phyloP scores from a whole-genome alignment of 148 eudicot genomes.

The Cornus controversa region DNA sequence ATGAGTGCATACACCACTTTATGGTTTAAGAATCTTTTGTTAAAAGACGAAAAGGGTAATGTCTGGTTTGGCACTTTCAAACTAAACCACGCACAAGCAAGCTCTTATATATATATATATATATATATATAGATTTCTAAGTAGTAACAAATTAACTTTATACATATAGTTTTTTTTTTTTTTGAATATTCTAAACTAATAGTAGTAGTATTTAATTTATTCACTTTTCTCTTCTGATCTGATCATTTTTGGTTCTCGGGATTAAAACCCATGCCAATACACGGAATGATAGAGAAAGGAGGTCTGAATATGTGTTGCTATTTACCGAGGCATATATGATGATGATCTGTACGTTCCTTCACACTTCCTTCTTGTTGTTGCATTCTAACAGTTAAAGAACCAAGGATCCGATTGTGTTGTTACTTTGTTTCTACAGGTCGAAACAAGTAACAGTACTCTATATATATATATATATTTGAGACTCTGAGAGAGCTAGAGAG shows the following conservation, averaged over 20 bases:
- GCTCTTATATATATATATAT: too few relatives aligned
- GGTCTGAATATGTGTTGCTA: constrained; percentile 1
- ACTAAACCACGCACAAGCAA: background rate
- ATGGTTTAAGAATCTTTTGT: background rate
- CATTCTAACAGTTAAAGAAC: background rate
- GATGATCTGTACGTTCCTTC: background rate
- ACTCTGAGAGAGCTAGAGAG: too few relatives aligned
- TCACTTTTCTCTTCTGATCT: too few relatives aligned
- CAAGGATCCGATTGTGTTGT: background rate
- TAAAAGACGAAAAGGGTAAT: background rate
- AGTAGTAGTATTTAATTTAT: background rate
- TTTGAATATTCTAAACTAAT: too few relatives aligned
- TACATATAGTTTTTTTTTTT: background rate
- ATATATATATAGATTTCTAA: too few relatives aligned
- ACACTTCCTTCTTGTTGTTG: background rate
- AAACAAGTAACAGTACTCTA: background rate
- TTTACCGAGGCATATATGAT: constrained; percentile 5
- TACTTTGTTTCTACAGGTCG: background rate
- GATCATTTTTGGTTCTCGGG: background rate
- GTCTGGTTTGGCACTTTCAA: constrained; percentile 7
- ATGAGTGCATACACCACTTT: background rate
- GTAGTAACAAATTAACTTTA: too few relatives aligned
- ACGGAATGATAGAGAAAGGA: constrained; percentile 1
- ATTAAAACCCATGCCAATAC: background rate
- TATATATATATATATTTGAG: background rate